Conservation (phyloP, 495 filamentous ascomycete genomes). For the Penicillium diatomitis region DNA sequence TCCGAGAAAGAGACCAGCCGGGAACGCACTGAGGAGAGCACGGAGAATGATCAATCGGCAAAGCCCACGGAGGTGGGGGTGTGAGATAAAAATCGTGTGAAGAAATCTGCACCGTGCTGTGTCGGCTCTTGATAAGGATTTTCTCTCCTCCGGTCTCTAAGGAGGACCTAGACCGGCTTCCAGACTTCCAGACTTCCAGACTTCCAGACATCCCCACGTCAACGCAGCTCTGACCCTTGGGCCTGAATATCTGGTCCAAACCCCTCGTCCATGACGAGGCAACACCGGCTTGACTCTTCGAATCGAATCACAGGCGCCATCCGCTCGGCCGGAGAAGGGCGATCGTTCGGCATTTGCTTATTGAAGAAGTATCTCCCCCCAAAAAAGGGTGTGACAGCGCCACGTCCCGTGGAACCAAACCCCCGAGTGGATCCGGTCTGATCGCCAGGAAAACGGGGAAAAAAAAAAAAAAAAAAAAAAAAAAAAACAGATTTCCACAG, state of each 20-base stretch:
- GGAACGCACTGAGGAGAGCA: too few relatives aligned
- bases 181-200: too few relatives aligned
- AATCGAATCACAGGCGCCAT: slow-evolving; percentile 4
- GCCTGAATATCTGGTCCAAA: background rate
- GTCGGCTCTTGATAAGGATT: too few relatives aligned
- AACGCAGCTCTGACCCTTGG: too few relatives aligned
- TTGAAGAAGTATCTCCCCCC: background rate
- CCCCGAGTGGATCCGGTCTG: background rate
- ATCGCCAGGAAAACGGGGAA: background rate
- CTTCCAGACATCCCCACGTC: too few relatives aligned
- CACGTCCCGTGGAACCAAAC: background rate
- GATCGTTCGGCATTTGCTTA: slow-evolving; percentile 15
- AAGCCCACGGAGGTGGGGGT: too few relatives aligned
- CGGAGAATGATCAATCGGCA: too few relatives aligned
- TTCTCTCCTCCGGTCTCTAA: too few relatives aligned
- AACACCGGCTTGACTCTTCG: background rate
- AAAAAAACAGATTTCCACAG: background rate
- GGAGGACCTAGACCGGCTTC: too few relatives aligned
- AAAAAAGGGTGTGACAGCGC: background rate
- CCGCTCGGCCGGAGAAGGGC: slow-evolving; percentile 16
- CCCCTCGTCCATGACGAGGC: background rate
- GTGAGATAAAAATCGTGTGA: too few relatives aligned
- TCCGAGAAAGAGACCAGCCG: too few relatives aligned
- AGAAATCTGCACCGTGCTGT: too few relatives aligned
- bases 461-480: background rate